These are phyloP conservation scores for Bromus sterilis DNA, from an alignment of 176 grass and related monocot genomes.

Conservation along the genomic window DNA sequence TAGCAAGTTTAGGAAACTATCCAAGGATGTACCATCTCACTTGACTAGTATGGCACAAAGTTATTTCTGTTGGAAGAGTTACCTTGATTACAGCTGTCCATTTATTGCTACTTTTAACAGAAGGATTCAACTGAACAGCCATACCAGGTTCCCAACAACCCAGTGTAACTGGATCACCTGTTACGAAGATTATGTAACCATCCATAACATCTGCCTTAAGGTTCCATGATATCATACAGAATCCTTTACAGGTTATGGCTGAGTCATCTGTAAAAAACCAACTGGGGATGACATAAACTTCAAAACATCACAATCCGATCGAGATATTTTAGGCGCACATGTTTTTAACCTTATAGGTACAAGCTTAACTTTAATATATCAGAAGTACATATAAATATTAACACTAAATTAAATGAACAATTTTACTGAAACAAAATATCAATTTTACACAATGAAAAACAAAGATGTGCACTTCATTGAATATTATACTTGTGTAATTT, in stretches of 20 bases:
- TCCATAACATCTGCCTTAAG: conserved; percentile 69
- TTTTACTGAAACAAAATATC: neutral
- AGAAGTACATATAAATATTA: neutral
- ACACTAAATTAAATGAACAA: neutral
- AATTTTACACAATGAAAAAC: neutral
- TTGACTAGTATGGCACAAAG: neutral
- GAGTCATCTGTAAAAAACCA: conserved; percentile 54
- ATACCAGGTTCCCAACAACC: conserved; percentile 81
- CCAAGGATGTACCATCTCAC: neutral
- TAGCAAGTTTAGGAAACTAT: neutral
- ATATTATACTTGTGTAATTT: neutral
- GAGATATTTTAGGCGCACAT: neutral
- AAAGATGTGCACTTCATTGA: neutral
- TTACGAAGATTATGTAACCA: conserved; percentile 63
- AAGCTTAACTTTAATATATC: neutral
- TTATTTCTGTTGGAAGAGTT: conserved; percentile 7
- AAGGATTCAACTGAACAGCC: conserved; percentile 69
- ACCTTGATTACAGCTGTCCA: conserved; percentile 80
- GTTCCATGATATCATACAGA: conserved; percentile 77
- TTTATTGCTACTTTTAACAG: conserved; percentile 40
- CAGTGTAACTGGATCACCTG: conserved; percentile 72
- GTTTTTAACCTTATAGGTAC: neutral
- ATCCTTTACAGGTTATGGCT: conserved; percentile 60
- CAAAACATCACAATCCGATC: neutral
- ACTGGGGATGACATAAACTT: conserved; percentile 18